Evolutionary conservation across 1,139 yeast genomes (phyloP).

Genomic region (Hyphopichia fennica): DNA sequence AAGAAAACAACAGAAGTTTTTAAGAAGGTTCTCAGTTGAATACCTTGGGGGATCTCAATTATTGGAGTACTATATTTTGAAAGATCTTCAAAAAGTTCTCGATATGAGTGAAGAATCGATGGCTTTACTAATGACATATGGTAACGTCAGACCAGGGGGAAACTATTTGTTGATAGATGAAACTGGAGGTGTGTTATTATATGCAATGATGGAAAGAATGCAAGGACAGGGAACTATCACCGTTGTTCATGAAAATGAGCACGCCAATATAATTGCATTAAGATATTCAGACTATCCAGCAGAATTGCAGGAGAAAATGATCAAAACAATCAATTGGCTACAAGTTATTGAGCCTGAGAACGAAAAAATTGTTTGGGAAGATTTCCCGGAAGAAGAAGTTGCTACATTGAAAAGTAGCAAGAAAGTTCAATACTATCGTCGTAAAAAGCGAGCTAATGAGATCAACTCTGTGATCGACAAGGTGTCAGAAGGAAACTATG

Average conservation of each 20-base stretch:
- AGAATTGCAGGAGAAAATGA: conserved; percentile 50
- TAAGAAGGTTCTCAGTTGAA: conserved; percentile 81
- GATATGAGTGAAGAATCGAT: conserved; percentile 83
- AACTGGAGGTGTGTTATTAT: conserved; percentile 81
- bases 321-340: conserved; percentile 72
- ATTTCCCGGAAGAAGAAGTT: conserved; percentile 52
- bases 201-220: conserved; percentile 89
- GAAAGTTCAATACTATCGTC: conserved; percentile 66
- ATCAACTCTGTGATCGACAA: conserved; percentile 54
- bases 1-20: conserved; percentile 88
- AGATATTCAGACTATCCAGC: conserved; percentile 64
- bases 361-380: conserved; percentile 52
- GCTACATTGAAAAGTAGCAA: conserved; percentile 58
- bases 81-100: conserved; percentile 69
- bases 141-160: conserved; percentile 87
- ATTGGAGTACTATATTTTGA: conserved; percentile 69
- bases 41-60: conserved; percentile 76
- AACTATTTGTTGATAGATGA: conserved; percentile 86
- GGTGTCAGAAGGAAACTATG: conserved; percentile 59
- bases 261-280: conserved; percentile 74
- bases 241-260: conserved; percentile 88
- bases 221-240: conserved; percentile 76
- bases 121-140: conserved; percentile 73
- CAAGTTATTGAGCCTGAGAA: conserved; percentile 81
- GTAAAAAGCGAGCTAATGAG: conserved; percentile 57